A percentile compares a stretch with the other conserved stretches of the same genome.
Conservation (phyloP, 305 asterid genomes). For the Lippia alba region DNA sequence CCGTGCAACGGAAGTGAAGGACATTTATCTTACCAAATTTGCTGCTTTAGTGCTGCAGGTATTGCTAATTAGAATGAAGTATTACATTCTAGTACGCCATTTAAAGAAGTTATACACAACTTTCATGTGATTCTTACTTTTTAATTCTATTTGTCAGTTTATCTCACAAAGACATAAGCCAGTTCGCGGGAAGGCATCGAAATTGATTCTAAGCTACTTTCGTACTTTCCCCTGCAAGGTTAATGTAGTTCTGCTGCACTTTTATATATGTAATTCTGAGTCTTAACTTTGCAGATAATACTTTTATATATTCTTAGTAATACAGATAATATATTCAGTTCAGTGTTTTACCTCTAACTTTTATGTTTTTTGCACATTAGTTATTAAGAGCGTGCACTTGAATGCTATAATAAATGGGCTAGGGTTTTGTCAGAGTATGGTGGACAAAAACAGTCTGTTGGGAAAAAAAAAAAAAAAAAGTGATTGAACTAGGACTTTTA, state of each 20-base stretch:
- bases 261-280: neutral
- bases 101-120: constrained; percentile 21
- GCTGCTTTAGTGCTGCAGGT: constrained; percentile 79
- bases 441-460: too few species aligned
- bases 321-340: neutral
- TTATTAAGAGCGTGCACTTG: neutral
- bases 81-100: constrained; percentile 16
- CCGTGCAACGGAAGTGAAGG: constrained; percentile 50
- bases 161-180: constrained; percentile 85
- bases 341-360: neutral
- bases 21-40: constrained; percentile 65
- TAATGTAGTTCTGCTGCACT: constrained; percentile 25
- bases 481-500: too few species aligned
- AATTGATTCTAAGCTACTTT: constrained; percentile 67
- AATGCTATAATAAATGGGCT: too few species aligned
- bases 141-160: constrained; percentile 54
- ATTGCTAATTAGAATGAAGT: constrained; percentile 31
- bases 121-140: constrained; percentile 11
- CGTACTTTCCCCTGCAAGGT: constrained; percentile 89
- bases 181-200: constrained; percentile 80
- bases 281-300: constrained; percentile 21
- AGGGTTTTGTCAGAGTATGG: too few species aligned
- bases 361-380: neutral
- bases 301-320: neutral
- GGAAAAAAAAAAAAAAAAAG: too few species aligned